Evolutionary conservation across 2,329 filamentous ascomycete genomes (phyloP).

Genomic region (Botrytis squamosa): DNA sequence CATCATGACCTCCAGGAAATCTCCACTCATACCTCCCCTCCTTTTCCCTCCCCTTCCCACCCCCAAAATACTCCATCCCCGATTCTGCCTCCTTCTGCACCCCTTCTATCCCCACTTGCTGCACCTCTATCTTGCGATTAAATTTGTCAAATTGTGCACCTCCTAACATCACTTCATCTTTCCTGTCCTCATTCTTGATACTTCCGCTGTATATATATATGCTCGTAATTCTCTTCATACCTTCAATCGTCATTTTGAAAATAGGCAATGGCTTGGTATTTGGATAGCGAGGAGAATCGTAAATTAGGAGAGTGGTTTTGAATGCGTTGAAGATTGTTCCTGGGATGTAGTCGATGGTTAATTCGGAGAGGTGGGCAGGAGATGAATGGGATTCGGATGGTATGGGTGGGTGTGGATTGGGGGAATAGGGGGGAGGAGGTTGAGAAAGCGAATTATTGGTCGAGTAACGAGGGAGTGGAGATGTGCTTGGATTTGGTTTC

Average conservation of each 20-base stretch:
- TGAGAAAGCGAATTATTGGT: not conserved
- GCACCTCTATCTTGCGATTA: not conserved
- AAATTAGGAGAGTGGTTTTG: not conserved
- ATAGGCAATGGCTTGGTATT: not conserved
- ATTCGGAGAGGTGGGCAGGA: not conserved
- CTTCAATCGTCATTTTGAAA: not conserved
- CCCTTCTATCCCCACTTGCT: not conserved
- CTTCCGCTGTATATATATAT: not conserved
- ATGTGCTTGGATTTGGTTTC: fast-evolving
- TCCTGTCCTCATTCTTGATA: not conserved
- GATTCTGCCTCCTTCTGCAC: not conserved
- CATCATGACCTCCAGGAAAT: not conserved
- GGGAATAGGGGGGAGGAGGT: not conserved
- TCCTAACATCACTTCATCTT: not conserved
- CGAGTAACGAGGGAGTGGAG: not conserved
- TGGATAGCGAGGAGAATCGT: not conserved
- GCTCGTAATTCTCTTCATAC: not conserved
- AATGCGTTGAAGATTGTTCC: not conserved
- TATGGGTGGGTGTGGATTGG: no score
- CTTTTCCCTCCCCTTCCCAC: not conserved
- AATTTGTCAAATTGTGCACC: not conserved
- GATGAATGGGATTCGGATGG: not conserved
- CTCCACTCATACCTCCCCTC: not conserved
- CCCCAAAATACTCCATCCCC: not conserved
- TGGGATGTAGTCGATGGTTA: not conserved